Base-by-base conservation (phyloP, 345 rosid species). In the Populus alba region DNA sequence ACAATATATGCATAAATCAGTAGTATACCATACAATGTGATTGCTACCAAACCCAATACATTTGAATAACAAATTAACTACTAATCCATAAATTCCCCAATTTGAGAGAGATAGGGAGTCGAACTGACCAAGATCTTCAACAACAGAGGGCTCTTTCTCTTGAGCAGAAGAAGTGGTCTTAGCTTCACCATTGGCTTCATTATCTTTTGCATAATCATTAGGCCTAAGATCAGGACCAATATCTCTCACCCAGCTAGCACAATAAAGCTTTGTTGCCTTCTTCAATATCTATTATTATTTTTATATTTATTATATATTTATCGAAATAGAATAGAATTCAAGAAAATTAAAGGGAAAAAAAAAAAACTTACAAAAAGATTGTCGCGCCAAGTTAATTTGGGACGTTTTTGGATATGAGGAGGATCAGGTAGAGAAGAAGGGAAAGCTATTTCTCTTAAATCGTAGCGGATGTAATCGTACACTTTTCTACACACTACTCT, bases 181-280 rank as follows among this genome's bases (percentile, higher is more conserved):
- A 16, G 69, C 72, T 49, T 68, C 78, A 25, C 84, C 91, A 82
- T 57, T 81, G 37, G 2, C 75, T 62, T 74, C 92, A 33, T 83
- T 89, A 6, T 80, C 84, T 78, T 91, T 89, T 89, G 92, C 89
- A 78, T 88, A 91, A 80, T 92, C 92, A 78, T 89, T 85, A 3
- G 98, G 99, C 68, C 95, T 88, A 82, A 94, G 97, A 20, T 96
- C 95, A 80, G 97, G 98, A 87, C 97, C 98, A 82, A 92, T 96
- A 73, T 96, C 97, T 33, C 99, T 78, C 13, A 94, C 92, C 99
- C 98, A 92, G 77, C 99, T 96, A 1, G 93, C 97, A 66, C 84
- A 92, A 85, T 96, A 96, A 53, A 96, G 95, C 91, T 95, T 89
- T 13, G 97, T 88, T 16, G 98, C 99, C 87, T 92, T 92, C 85